Percentiles rank a stretch among this genome's conserved stretches.
phyloP scores from a whole-genome alignment of 2,329 filamentous ascomycete species.

The Aspergillus fumigatiaffinis region DNA sequence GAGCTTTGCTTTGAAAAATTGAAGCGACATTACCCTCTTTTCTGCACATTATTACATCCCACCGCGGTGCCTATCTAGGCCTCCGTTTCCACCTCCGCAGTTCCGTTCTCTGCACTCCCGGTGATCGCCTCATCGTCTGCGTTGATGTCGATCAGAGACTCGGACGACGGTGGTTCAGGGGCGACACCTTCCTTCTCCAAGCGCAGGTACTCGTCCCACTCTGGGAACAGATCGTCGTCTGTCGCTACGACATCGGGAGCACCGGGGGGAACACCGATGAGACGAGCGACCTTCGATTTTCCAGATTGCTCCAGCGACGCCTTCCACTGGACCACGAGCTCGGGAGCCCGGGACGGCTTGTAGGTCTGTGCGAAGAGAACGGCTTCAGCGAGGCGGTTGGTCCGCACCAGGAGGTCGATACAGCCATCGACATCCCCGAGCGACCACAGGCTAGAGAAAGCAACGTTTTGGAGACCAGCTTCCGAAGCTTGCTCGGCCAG shows the following conservation, averaged over 20 bases:
- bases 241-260: slow-evolving; percentile 51
- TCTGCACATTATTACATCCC: slow-evolving; percentile 10
- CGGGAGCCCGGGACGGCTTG: slow-evolving; percentile 71
- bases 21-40: not conserved
- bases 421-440: slow-evolving; percentile 78
- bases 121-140: slow-evolving; percentile 29
- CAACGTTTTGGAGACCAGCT: slow-evolving; percentile 81
- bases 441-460: slow-evolving; percentile 87
- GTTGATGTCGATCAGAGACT: slow-evolving; percentile 41
- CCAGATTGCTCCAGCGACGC: slow-evolving; percentile 74
- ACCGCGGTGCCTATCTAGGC: slow-evolving; percentile 13
- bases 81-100: slow-evolving; percentile 27
- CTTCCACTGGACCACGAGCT: slow-evolving; percentile 76
- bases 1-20: not conserved
- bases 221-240: slow-evolving; percentile 82
- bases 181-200: slow-evolving; percentile 69
- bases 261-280: slow-evolving; percentile 76
- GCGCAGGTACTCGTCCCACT: slow-evolving; percentile 88
- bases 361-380: slow-evolving; percentile 94
- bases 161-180: slow-evolving; percentile 35
- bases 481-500: slow-evolving; percentile 72
- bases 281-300: slow-evolving; percentile 78
- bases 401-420: slow-evolving; percentile 72
- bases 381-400: slow-evolving; percentile 76
- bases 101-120: slow-evolving; percentile 31